A percentile compares a stretch with the other conserved stretches of the same genome.
phyloP scores from a whole-genome alignment of 345 rosid genomes.

The Eucalyptus shirleyi region DNA sequence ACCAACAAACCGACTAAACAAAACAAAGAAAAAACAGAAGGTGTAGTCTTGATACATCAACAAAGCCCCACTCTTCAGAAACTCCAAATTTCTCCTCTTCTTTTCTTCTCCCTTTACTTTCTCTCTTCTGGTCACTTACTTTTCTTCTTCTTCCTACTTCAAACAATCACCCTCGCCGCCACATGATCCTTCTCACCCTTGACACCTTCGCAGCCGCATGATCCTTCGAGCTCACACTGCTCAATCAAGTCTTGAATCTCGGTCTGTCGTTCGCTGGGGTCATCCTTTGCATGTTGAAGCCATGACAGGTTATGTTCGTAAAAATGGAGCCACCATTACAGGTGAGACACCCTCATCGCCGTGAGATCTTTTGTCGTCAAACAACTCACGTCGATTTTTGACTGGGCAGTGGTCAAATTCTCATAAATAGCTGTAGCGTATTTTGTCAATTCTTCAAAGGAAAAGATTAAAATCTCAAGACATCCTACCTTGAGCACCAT shows the following conservation, averaged over 20 bases:
- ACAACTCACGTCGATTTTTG: background rate
- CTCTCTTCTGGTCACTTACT: background rate
- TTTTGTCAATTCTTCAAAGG: background rate
- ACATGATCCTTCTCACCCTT: background rate
- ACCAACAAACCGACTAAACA: no score
- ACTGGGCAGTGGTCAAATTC: background rate
- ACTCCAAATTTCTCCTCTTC: background rate
- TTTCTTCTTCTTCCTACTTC: background rate
- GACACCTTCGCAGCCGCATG: background rate
- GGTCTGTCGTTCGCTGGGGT: background rate
- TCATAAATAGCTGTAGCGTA: background rate
- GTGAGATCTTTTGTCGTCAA: background rate
- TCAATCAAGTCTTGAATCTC: background rate
- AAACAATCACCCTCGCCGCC: background rate
- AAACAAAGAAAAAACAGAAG: no score
- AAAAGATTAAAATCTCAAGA: no score
- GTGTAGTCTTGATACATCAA: no score
- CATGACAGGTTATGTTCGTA: background rate
- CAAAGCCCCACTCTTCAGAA: background rate
- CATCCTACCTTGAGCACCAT: background rate
- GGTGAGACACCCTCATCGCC: background rate
- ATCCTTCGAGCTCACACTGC: background rate
- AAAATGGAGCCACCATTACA: background rate
- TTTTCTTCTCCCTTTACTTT: background rate
- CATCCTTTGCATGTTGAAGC: background rate